Conservation (phyloP, 176 grass and related monocot species). For the Chloris gayana region DNA sequence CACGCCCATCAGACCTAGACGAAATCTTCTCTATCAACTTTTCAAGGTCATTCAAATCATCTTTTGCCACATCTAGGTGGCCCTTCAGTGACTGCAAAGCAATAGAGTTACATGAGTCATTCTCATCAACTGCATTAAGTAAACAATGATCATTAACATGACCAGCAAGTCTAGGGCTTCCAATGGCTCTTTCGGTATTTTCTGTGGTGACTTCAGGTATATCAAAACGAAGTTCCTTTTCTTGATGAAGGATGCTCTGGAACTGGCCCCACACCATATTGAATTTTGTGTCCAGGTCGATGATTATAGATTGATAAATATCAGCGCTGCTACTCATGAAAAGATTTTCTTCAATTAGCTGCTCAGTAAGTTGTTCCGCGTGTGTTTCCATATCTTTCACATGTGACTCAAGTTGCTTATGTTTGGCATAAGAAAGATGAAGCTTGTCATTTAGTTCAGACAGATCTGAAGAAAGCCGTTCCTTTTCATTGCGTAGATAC, state of each 20-base stretch:
- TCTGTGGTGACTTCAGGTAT: conserved; percentile 24
- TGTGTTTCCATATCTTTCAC: conserved; percentile 59
- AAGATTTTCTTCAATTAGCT: conserved; percentile 75
- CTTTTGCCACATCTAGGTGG: conserved; percentile 63
- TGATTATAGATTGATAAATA: conserved; percentile 65
- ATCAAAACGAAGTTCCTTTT: conserved; percentile 27
- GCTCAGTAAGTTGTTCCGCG: conserved; percentile 57
- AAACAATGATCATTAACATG: conserved; percentile 26
- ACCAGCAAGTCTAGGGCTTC: conserved; percentile 9
- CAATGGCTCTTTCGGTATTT: conserved; percentile 38
- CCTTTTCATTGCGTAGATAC: conserved; percentile 64
- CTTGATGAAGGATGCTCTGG: conserved; percentile 25
- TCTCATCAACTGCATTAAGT: conserved; percentile 13
- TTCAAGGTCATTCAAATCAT: conserved; percentile 72
- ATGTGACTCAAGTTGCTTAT: conserved; percentile 63
- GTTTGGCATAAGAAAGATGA: conserved; percentile 51
- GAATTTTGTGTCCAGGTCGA: conserved; percentile 53
- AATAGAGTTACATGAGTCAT: conserved; percentile 45
- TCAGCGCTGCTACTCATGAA: conserved; percentile 49
- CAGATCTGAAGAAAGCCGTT: conserved; percentile 54
- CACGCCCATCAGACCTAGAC: conserved; percentile 56
- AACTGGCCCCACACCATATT: conserved; percentile 18
- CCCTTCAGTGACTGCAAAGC: conserved; percentile 58
- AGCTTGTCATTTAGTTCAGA: conserved; percentile 74
- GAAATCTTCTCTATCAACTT: conserved; percentile 70